Evolutionary conservation across 108 stramenopile genomes (phyloP).

Genomic region (Tribonema minus): DNA sequence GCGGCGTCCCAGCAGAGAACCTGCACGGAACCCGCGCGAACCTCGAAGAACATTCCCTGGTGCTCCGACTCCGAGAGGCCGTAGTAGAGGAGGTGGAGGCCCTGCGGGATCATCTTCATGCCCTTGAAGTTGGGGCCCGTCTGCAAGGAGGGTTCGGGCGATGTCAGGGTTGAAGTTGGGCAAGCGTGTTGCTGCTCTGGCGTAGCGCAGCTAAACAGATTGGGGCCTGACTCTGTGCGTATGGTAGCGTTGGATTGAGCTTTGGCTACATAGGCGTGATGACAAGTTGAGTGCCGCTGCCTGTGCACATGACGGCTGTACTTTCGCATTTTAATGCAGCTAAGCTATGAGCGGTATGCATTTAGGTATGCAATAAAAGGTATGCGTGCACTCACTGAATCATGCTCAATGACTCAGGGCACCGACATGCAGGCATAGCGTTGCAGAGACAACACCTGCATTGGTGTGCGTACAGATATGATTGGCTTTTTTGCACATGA

Average conservation of each 20-base stretch:
- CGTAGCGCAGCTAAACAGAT: neutral
- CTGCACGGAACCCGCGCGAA: neutral
- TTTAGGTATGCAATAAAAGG: no score
- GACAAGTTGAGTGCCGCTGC: neutral
- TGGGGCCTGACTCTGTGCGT: neutral
- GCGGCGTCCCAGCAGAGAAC: conserved; percentile 14
- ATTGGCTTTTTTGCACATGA: no score
- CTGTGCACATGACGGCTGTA: neutral
- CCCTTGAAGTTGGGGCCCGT: conserved; percentile 30
- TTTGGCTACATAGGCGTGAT: neutral
- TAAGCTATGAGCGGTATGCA: no score
- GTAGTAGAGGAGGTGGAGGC: conserved; percentile 17
- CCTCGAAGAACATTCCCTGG: conserved; percentile 24
- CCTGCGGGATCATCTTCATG: conserved; percentile 32
- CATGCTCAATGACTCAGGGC: no score
- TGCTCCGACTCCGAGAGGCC: conserved; percentile 16
- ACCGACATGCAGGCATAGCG: no score
- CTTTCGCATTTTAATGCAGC: no score
- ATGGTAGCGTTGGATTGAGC: neutral
- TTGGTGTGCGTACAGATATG: no score
- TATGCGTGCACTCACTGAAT: no score
- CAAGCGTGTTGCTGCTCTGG: neutral
- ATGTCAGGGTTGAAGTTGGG: neutral
- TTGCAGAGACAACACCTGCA: no score
- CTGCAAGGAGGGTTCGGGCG: neutral